phyloP scores from a whole-genome alignment of 2,329 filamentous ascomycete species.

The Aspergillus quadrilineatus region DNA sequence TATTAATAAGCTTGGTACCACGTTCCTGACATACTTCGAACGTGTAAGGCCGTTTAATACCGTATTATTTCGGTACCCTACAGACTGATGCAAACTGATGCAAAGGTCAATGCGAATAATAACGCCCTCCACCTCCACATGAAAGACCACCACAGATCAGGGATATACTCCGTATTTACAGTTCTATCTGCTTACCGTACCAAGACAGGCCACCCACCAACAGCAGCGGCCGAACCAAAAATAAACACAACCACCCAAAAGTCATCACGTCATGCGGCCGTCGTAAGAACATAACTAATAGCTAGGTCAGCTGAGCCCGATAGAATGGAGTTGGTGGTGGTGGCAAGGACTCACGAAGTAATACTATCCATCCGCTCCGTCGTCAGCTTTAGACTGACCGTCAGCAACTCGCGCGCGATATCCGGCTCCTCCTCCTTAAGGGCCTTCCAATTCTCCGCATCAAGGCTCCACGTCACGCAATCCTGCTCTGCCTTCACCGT shows the following conservation, averaged over 20 bases:
- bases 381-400: constrained; percentile 87
- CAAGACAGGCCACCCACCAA: neutral
- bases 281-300: constrained; percentile 34
- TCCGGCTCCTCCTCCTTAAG: constrained; percentile 72
- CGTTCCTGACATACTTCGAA: no score
- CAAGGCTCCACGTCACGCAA: constrained; percentile 79
- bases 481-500: constrained; percentile 81
- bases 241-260: neutral
- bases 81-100: no score
- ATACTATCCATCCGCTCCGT: constrained; percentile 84
- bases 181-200: neutral
- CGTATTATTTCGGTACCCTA: no score
- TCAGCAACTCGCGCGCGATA: constrained; percentile 78
- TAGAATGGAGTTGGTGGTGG: neutral
- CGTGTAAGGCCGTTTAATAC: no score
- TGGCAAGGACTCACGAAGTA: constrained; percentile 50
- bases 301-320: constrained; percentile 4
- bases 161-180: neutral
- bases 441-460: constrained; percentile 66
- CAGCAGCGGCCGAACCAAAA: neutral
- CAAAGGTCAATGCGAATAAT: neutral
- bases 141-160: neutral
- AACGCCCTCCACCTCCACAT: neutral
- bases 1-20: no score
- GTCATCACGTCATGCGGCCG: constrained; percentile 28